Conservation (phyloP, 1,139 yeast genomes). For the Sugiyamaella pinicola region DNA sequence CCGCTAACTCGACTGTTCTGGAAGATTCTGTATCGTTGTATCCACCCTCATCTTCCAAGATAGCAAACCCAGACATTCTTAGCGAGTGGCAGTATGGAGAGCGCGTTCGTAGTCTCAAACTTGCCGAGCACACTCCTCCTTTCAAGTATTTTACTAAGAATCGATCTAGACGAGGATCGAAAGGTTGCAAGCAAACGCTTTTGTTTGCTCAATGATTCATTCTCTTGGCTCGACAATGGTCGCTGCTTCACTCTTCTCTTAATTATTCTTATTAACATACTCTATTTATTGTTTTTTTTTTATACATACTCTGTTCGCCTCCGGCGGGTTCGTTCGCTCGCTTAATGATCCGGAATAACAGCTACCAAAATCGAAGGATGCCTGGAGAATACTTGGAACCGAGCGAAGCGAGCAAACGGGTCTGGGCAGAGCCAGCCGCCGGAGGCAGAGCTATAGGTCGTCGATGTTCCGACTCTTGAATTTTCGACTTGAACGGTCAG, state of each 20-base stretch:
- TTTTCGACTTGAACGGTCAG: slow-evolving; percentile 82
- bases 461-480: slow-evolving; percentile 78
- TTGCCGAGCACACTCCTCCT: slow-evolving; percentile 11
- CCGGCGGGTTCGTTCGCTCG: slow-evolving; percentile 1
- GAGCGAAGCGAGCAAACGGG: background rate
- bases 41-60: background rate
- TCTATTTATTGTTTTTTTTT: background rate
- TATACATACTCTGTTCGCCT: slow-evolving; percentile 1
- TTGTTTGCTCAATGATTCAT: background rate
- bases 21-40: background rate
- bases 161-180: background rate
- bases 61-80: slow-evolving; percentile 4
- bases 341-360: background rate
- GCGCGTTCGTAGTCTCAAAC: slow-evolving; percentile 14
- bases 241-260: background rate
- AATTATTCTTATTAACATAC: background rate
- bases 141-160: slow-evolving; percentile 2
- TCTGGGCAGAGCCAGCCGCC: background rate
- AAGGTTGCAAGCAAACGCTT: slow-evolving; percentile 10
- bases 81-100: slow-evolving; percentile 16
- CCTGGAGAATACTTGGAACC: background rate
- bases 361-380: too few species aligned
- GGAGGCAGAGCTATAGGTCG: slow-evolving; percentile 40
- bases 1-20: background rate
- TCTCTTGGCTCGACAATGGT: too few species aligned